Conservation (phyloP, 2,329 filamentous ascomycete species). For the Microdochium trichocladiopsis region DNA sequence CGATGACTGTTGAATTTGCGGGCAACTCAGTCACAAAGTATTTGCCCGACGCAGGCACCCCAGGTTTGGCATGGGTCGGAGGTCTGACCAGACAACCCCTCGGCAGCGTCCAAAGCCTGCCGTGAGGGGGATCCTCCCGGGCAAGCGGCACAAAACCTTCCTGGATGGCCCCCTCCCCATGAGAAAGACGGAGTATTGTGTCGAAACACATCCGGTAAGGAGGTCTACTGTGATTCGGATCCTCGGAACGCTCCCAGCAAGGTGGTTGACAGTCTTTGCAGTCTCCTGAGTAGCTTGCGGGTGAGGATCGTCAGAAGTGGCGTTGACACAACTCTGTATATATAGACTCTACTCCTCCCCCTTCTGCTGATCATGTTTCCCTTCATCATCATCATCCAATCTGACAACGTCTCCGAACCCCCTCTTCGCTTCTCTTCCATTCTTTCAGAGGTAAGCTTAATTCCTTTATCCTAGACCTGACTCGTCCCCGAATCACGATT, state of each 20-base stretch:
- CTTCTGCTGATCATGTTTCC: not conserved
- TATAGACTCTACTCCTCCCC: not conserved
- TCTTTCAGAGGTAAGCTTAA: conserved; percentile 35
- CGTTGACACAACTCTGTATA: not conserved
- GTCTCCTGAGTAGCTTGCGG: not conserved
- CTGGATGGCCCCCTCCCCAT: not conserved
- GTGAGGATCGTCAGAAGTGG: not conserved
- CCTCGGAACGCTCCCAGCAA: not conserved
- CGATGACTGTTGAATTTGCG: too few relatives aligned
- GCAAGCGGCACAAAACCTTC: not conserved
- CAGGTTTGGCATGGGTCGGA: too few relatives aligned
- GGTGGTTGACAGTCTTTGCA: not conserved
- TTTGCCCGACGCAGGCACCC: too few relatives aligned
- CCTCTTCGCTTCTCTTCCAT: conserved; percentile 30
- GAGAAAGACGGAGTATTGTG: not conserved
- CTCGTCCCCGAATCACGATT: conserved; percentile 2
- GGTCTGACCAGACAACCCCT: too few relatives aligned
- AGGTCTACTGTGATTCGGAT: too few relatives aligned
- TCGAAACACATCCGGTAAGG: not conserved
- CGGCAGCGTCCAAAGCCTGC: too few relatives aligned
- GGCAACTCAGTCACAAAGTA: too few relatives aligned
- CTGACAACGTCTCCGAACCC: not conserved
- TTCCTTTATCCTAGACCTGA: not conserved
- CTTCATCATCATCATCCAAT: not conserved
- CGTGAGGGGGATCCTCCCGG: too few relatives aligned